phyloP scores from a whole-genome alignment of 2,329 filamentous ascomycete genomes.

The Beauveria medogensis region DNA sequence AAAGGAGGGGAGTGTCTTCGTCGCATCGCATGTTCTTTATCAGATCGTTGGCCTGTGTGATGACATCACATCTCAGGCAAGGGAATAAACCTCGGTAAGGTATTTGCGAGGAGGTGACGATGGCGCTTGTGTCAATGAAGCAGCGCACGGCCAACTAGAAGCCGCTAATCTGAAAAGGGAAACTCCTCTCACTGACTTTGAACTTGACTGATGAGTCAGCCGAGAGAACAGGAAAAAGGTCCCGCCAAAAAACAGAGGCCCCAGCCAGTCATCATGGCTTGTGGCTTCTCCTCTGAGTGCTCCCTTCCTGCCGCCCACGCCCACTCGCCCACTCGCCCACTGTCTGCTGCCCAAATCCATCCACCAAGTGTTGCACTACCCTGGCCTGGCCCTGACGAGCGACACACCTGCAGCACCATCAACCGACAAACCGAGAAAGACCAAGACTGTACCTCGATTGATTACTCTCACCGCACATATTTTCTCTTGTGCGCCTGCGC shows the following conservation, averaged over 20 bases:
- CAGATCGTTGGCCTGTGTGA: constrained; percentile 2
- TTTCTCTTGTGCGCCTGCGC: not conserved
- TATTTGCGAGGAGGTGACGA: not conserved
- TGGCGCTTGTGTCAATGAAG: not conserved
- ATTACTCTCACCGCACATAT: not conserved
- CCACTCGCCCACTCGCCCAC: not conserved
- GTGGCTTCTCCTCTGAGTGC: not conserved
- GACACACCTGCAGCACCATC: constrained; percentile 10
- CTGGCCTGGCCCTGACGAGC: constrained; percentile 9
- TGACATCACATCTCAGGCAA: not conserved
- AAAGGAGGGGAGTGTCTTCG: not conserved
- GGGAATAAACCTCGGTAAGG: not conserved
- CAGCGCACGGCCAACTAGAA: not conserved
- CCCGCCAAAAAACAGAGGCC: not conserved
- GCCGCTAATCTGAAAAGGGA: not conserved
- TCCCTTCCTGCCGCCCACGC: not conserved
- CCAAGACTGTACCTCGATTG: not conserved
- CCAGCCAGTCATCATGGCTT: not conserved
- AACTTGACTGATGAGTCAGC: not conserved
- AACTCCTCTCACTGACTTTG: not conserved
- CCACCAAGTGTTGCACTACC: constrained; percentile 7
- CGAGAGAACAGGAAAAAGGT: too few relatives aligned
- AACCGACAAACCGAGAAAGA: not conserved
- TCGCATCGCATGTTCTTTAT: not conserved
- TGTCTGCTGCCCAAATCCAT: not conserved